A percentile compares a stretch with the other conserved stretches of the same genome.
Conservation (phyloP, 2,329 filamentous ascomycete genomes). For the Exserohilum turcica region DNA sequence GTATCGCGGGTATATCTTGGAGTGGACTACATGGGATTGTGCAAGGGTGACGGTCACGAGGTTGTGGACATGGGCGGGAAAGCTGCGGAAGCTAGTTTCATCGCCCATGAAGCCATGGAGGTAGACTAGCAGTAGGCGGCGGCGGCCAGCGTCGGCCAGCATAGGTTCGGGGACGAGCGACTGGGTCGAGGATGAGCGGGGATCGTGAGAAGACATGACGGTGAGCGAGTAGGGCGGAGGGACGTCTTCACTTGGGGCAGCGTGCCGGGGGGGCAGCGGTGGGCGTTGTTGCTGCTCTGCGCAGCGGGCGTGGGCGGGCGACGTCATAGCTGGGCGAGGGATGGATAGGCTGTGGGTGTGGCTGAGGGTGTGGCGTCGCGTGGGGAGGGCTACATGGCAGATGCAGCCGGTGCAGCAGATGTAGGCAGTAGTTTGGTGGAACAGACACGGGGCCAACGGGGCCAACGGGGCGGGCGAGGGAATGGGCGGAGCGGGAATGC, state of each 20-base stretch:
- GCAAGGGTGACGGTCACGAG: conserved; percentile 69
- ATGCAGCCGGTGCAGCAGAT: not conserved
- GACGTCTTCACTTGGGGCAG: conserved; percentile 15
- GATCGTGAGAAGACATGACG: conserved; percentile 46
- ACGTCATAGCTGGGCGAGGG: conserved; percentile 24
- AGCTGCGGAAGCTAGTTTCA: conserved; percentile 83
- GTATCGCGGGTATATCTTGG: conserved; percentile 83
- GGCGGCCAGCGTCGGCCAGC: conserved; percentile 40
- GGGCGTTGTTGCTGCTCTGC: conserved; percentile 19
- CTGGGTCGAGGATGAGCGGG: conserved; percentile 53
- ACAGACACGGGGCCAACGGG: too few species aligned
- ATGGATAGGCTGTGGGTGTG: conserved; percentile 11
- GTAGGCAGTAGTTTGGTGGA: too few species aligned
- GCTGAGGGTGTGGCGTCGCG: conserved; percentile 3
- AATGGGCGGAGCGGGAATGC: too few species aligned
- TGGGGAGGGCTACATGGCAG: conserved; percentile 9
- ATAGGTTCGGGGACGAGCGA: conserved; percentile 50
- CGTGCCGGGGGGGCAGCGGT: conserved; percentile 41
- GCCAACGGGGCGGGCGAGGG: too few species aligned
- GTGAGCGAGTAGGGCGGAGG: conserved; percentile 27
- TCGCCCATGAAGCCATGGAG: conserved; percentile 92
- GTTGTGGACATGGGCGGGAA: conserved; percentile 85
- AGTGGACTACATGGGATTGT: conserved; percentile 79
- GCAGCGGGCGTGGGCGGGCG: conserved; percentile 11
- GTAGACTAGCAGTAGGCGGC: conserved; percentile 75